Conservation (phyloP, 2,329 filamentous ascomycete species). For the Ilyonectria robusta region DNA sequence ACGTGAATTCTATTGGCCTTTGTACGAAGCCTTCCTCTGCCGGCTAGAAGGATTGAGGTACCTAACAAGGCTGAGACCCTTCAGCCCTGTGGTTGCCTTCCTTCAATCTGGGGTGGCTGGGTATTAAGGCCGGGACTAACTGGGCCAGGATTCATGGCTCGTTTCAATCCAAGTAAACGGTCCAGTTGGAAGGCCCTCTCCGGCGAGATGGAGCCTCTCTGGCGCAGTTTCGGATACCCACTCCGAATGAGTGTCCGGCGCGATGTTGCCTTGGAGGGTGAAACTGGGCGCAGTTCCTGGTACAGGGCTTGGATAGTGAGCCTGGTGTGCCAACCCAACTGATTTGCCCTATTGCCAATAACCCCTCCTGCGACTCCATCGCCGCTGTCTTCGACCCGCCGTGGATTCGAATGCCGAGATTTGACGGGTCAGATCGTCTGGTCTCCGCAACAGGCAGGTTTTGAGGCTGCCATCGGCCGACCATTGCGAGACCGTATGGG, state of each 20-base stretch:
- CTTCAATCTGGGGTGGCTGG: neutral
- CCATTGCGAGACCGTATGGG: conserved; percentile 10
- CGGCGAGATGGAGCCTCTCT: neutral
- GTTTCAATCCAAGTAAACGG: neutral
- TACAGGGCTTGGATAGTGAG: neutral
- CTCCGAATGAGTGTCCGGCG: neutral
- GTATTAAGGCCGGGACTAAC: neutral
- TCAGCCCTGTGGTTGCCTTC: conserved; percentile 9
- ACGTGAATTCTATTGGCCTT: neutral
- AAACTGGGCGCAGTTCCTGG: neutral
- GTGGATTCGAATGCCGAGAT: neutral
- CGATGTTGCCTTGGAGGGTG: neutral
- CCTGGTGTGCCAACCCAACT: neutral
- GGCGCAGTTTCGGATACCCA: neutral
- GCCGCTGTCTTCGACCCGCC: neutral
- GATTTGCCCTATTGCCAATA: neutral
- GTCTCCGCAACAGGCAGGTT: conserved; percentile 4
- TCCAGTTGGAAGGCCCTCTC: neutral
- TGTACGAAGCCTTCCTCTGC: neutral
- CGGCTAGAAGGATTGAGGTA: neutral
- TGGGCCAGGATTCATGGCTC: neutral
- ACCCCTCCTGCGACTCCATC: neutral
- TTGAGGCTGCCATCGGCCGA: conserved; percentile 1
- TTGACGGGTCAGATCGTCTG: neutral
- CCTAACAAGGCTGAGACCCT: conserved; percentile 8